Evolutionary conservation across 2,329 filamentous ascomycete species (phyloP).

Genomic region (Aspergillus aculeatinus): DNA sequence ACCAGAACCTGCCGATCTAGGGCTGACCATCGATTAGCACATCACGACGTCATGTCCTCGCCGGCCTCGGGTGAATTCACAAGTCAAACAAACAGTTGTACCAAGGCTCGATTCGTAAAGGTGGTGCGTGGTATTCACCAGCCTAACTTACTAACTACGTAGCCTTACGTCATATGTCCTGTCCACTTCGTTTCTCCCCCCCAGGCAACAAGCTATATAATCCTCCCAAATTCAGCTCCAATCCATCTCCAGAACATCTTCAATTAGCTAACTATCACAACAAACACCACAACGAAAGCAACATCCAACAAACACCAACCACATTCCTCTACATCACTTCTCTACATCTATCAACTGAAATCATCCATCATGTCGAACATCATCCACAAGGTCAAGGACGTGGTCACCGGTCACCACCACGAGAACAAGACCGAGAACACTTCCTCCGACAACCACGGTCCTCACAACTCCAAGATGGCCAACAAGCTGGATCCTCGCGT

Average conservation of each 20-base stretch:
- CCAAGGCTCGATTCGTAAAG: neutral
- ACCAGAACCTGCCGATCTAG: neutral
- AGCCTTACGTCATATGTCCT: neutral
- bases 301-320: neutral
- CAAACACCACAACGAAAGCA: neutral
- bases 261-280: neutral
- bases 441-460: slow-evolving; percentile 14
- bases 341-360: neutral
- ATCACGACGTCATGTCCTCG: neutral
- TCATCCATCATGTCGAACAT: slow-evolving; percentile 41
- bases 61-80: neutral
- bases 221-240: neutral
- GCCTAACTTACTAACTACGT: too few relatives aligned
- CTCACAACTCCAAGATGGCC: slow-evolving; percentile 16
- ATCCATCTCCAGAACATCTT: neutral
- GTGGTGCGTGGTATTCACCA: neutral
- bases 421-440: slow-evolving; percentile 12
- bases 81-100: neutral
- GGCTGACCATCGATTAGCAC: neutral
- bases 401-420: slow-evolving; percentile 32
- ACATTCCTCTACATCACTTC: too few relatives aligned
- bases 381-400: slow-evolving; percentile 49
- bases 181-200: neutral
- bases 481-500: slow-evolving; percentile 24
- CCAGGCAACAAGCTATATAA: neutral